Conservation (phyloP, 176 grass and related monocot genomes). For the Carex myosuroides region DNA sequence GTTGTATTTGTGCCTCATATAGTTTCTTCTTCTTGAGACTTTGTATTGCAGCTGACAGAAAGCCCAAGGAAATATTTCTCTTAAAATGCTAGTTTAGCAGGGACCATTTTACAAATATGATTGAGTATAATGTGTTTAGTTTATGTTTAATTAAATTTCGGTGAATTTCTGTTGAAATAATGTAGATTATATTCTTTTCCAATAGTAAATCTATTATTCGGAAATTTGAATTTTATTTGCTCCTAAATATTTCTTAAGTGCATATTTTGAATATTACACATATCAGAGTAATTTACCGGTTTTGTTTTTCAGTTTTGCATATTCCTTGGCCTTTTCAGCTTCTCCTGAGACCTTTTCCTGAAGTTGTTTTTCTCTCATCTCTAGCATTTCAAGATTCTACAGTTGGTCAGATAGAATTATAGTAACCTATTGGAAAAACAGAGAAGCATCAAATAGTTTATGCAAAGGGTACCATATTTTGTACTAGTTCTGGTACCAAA, state of each 20-base stretch:
- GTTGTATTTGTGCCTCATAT: conserved; percentile 61
- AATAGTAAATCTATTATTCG: not conserved
- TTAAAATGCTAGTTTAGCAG: not conserved
- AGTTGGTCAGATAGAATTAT: not conserved
- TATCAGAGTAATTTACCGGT: conserved; percentile 27
- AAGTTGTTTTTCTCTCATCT: conserved; percentile 60
- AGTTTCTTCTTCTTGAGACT: conserved; percentile 67
- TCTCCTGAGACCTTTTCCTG: conserved; percentile 47
- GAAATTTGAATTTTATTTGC: not conserved
- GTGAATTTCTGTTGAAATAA: not conserved
- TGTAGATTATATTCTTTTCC: conserved; percentile 1
- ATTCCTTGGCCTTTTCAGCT: conserved; percentile 63
- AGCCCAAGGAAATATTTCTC: not conserved
- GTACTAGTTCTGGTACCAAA: too few relatives aligned
- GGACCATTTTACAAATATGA: not conserved
- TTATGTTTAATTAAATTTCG: not conserved
- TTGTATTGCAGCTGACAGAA: conserved; percentile 58
- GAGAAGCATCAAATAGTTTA: not conserved
- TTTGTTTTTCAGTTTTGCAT: conserved; percentile 63
- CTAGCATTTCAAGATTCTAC: conserved; percentile 57
- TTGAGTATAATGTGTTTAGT: not conserved
- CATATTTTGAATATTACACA: not conserved
- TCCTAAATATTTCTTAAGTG: not conserved
- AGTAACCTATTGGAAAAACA: not conserved
- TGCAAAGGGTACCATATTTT: not conserved